These are phyloP conservation scores for Pilaira anomala DNA, from an alignment of 192 early-diverging fungal species.

Conservation along the genomic window DNA sequence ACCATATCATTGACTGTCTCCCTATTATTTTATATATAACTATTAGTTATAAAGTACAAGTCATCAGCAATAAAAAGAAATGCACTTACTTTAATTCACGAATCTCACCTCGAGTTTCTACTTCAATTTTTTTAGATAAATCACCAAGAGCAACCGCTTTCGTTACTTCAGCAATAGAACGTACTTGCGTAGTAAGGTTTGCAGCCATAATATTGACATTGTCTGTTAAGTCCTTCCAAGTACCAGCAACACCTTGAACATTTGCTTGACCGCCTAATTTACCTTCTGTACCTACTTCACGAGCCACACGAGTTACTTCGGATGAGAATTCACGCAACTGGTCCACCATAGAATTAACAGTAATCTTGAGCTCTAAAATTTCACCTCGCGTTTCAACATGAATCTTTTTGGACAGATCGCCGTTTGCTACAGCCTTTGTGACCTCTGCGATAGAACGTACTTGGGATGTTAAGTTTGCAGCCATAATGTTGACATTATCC, in stretches of 20 bases:
- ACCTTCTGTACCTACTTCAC: slow-evolving; percentile 69
- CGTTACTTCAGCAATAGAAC: slow-evolving; percentile 10
- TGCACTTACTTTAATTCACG: slow-evolving; percentile 5
- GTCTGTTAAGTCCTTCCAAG: slow-evolving; percentile 12
- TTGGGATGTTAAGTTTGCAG: slow-evolving; percentile 4
- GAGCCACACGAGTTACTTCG: slow-evolving; percentile 69
- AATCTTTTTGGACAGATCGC: slow-evolving; percentile 8
- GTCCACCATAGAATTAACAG: slow-evolving; percentile 8
- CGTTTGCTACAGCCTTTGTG: slow-evolving; percentile 6
- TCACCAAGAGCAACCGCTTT: slow-evolving; percentile 2
- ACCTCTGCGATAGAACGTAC: slow-evolving; percentile 4
- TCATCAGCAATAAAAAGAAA: background rate
- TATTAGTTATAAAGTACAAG: background rate
- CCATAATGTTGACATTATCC: slow-evolving; percentile 5
- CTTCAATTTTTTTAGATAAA: slow-evolving; percentile 3
- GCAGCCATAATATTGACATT: slow-evolving; percentile 10
- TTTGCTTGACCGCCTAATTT: slow-evolving; percentile 63
- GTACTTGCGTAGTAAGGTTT: slow-evolving; percentile 8
- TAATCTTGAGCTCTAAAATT: slow-evolving; percentile 6
- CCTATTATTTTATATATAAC: background rate
- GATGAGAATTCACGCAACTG: slow-evolving; percentile 12
- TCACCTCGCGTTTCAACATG: slow-evolving; percentile 9
- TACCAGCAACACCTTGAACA: slow-evolving; percentile 18
- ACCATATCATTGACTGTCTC: slow-evolving; percentile 45
- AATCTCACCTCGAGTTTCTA: slow-evolving; percentile 1